A percentile compares a stretch with the other conserved stretches of the same genome.
These are phyloP conservation scores for Saccharomyces paradoxus DNA, from an alignment of 805 yeast genomes.

Conservation along the genomic window DNA sequence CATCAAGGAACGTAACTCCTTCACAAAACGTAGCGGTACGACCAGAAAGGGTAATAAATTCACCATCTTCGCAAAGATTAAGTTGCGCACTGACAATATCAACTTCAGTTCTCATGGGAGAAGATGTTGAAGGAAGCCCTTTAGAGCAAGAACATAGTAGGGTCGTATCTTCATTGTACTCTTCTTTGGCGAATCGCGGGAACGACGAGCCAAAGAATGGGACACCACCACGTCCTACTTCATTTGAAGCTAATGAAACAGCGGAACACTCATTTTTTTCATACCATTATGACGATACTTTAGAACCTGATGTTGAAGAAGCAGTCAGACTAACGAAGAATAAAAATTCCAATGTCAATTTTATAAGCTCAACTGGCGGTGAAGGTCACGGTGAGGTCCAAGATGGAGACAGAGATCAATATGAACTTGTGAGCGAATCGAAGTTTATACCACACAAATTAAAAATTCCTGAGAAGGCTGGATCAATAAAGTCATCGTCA, in stretches of 20 bases:
- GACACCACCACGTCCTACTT: neutral
- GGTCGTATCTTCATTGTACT: neutral
- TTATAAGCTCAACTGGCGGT: neutral
- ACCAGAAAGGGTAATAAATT: neutral
- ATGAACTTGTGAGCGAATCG: neutral
- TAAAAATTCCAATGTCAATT: conserved; percentile 7
- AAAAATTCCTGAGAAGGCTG: conserved; percentile 6
- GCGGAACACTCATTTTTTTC: conserved; percentile 3
- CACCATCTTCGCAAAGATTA: neutral
- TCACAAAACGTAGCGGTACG: neutral
- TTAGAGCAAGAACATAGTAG: neutral
- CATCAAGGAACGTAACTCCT: neutral
- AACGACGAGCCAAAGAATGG: neutral
- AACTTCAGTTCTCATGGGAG: neutral
- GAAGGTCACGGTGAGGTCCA: neutral
- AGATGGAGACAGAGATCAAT: neutral
- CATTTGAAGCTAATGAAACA: neutral
- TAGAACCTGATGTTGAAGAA: conserved; percentile 21
- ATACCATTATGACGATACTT: conserved; percentile 6
- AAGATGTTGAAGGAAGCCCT: neutral
- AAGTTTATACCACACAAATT: conserved; percentile 8
- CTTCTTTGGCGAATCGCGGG: neutral
- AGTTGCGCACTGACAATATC: neutral
- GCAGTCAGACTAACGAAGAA: conserved; percentile 19
- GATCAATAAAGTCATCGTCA: conserved; percentile 7